Evolutionary conservation across 306 rosid genomes (phyloP).

Genomic region (Purshia tridentata): DNA sequence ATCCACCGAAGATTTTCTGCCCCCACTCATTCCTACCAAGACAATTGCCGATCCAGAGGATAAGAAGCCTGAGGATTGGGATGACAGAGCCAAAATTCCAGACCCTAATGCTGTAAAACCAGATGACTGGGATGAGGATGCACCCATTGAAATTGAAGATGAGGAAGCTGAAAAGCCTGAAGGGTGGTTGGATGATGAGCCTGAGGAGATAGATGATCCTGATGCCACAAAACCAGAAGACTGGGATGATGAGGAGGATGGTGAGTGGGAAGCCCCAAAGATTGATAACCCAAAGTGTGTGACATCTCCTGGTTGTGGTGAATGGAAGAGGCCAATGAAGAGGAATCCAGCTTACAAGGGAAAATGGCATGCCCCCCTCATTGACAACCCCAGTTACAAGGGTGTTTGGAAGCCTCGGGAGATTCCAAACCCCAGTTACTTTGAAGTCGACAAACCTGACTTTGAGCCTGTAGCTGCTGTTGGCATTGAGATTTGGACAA

Average conservation of each 20-base stretch:
- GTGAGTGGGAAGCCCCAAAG: constrained; percentile 88
- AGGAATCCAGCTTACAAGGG: constrained; percentile 90
- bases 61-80: constrained; percentile 98
- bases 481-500: constrained; percentile 98
- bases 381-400: constrained; percentile 85
- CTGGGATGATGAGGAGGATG: constrained; percentile 97
- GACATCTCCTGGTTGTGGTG: constrained; percentile 86
- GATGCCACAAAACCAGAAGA: constrained; percentile 89
- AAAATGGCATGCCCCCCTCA: constrained; percentile 90
- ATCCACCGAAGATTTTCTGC: constrained; percentile 87
- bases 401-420: constrained; percentile 89
- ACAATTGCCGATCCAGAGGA: constrained; percentile 96
- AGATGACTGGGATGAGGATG: constrained; percentile 99
- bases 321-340: constrained; percentile 94
- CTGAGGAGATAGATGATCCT: constrained; percentile 91
- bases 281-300: constrained; percentile 74
- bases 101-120: constrained; percentile 89
- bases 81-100: constrained; percentile 82
- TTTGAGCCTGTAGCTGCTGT: constrained; percentile 84
- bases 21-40: constrained; percentile 77
- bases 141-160: constrained; percentile 84
- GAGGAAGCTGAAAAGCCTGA: constrained; percentile 95
- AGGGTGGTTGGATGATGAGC: constrained; percentile 97
- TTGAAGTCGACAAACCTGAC: constrained; percentile 68
- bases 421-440: constrained; percentile 83